phyloP scores from a whole-genome alignment of 1,284 basidiomycete species.

The Leccinum cinnamomeum region DNA sequence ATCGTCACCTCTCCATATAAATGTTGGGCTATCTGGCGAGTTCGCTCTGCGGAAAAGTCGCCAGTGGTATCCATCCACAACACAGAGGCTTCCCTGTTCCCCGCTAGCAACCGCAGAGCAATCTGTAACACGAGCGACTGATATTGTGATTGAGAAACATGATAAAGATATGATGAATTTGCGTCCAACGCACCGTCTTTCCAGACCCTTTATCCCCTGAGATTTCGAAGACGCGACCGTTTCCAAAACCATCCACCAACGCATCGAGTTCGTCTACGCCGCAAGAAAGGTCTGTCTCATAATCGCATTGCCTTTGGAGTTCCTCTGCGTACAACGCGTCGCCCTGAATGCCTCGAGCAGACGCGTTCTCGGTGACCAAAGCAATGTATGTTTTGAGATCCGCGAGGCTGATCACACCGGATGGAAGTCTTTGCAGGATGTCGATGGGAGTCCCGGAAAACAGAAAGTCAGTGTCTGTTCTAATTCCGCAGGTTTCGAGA shows the following conservation, averaged over 20 bases:
- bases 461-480: constrained; percentile 58
- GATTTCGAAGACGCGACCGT: constrained; percentile 58
- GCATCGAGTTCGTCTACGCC: constrained; percentile 51
- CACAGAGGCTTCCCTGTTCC: constrained; percentile 38
- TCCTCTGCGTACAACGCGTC: constrained; percentile 38
- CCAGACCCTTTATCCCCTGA: constrained; percentile 61
- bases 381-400: constrained; percentile 46
- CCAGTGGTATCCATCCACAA: constrained; percentile 74
- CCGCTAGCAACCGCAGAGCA: constrained; percentile 50
- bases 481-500: constrained; percentile 46
- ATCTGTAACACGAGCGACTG: constrained; percentile 61
- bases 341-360: constrained; percentile 45
- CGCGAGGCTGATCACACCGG: constrained; percentile 45
- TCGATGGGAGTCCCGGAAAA: constrained; percentile 48
- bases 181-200: constrained; percentile 57
- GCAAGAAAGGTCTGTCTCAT: constrained; percentile 31
- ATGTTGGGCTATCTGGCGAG: constrained; percentile 40
- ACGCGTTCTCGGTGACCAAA: constrained; percentile 40
- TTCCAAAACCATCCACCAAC: constrained; percentile 49
- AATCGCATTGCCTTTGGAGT: constrained; percentile 27
- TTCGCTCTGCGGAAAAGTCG: constrained; percentile 57
- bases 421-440: constrained; percentile 50
- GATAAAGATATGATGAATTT: background rate
- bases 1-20: constrained; percentile 37
- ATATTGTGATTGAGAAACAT: constrained; percentile 6